These are phyloP conservation scores for Saturnispora mendoncae DNA, from an alignment of 805 yeast genomes.

Conservation along the genomic window DNA sequence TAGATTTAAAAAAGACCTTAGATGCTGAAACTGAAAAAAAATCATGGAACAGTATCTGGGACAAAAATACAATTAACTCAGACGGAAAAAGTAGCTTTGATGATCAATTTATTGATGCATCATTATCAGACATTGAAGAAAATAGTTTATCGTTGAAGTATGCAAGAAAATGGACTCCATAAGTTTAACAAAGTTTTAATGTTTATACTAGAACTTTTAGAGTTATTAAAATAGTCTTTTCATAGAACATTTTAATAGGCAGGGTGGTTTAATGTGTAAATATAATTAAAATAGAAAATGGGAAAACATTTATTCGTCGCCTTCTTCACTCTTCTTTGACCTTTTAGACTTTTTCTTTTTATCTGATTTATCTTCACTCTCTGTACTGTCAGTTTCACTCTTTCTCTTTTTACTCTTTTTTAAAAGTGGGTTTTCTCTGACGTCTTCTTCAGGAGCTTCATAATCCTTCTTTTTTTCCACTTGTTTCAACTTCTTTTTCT, in stretches of 20 bases:
- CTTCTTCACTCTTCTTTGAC: slow-evolving; percentile 18
- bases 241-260: neutral
- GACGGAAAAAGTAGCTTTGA: neutral
- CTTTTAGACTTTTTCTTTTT: slow-evolving; percentile 26
- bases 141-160: slow-evolving; percentile 5
- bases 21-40: neutral
- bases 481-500: slow-evolving; percentile 54
- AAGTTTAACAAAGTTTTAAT: neutral
- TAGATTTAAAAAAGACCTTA: neutral
- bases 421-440: slow-evolving; percentile 29
- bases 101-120: neutral
- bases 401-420: slow-evolving; percentile 26
- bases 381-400: slow-evolving; percentile 22
- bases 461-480: slow-evolving; percentile 69
- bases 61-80: neutral
- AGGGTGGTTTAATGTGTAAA: neutral
- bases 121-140: slow-evolving; percentile 8
- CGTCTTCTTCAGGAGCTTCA: slow-evolving; percentile 73
- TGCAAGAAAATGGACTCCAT: slow-evolving; percentile 9
- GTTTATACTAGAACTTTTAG: neutral
- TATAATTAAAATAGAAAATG: neutral
- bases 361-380: slow-evolving; percentile 23
- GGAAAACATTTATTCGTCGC: slow-evolving; percentile 7
- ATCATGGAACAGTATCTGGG: slow-evolving; percentile 7
- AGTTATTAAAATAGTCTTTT: neutral